Percentiles rank a stretch among this genome's conserved stretches.
phyloP scores from a whole-genome alignment of 2,329 filamentous ascomycete genomes.

The Curvularia hawaiiensis region DNA sequence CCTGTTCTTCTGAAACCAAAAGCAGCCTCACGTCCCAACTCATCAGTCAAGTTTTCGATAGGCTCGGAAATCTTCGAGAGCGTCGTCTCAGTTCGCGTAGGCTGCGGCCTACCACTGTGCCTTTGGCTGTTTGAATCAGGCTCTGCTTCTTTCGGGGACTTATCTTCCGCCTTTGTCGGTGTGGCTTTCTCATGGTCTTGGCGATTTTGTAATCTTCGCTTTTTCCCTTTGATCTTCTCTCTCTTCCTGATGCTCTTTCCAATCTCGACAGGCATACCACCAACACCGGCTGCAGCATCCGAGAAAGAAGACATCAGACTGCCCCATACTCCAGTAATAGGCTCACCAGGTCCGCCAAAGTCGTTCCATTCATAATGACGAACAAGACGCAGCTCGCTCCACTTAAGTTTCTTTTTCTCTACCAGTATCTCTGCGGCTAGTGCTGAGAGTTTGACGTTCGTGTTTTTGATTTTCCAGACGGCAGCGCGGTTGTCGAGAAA shows the following conservation, averaged over 20 bases:
- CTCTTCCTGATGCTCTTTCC: conserved; percentile 63
- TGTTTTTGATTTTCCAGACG: conserved; percentile 68
- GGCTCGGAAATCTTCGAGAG: conserved; percentile 42
- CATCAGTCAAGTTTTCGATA: conserved; percentile 39
- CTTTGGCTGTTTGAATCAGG: conserved; percentile 7
- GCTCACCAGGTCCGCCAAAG: conserved; percentile 76
- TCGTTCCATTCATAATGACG: conserved; percentile 77
- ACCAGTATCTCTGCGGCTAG: conserved; percentile 70
- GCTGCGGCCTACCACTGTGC: conserved; percentile 21
- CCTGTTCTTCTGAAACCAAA: conserved; percentile 59
- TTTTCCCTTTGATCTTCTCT: conserved; percentile 57
- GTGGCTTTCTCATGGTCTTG: conserved; percentile 34
- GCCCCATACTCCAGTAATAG: conserved; percentile 68
- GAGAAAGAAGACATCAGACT: conserved; percentile 65
- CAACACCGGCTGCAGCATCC: conserved; percentile 66
- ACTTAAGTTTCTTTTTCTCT: conserved; percentile 64
- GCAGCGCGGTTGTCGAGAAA: conserved; percentile 68
- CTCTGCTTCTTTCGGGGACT: conserved; percentile 14
- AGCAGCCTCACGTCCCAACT: conserved; percentile 56
- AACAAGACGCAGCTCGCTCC: conserved; percentile 67
- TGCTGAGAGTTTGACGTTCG: conserved; percentile 64
- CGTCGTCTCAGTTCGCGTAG: conserved; percentile 29
- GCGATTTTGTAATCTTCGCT: conserved; percentile 44
- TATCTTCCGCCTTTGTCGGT: conserved; percentile 26
- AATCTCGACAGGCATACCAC: conserved; percentile 66